Evolutionary conservation across 306 rosid species (phyloP).

Genomic region (Prunus fruticosa): DNA sequence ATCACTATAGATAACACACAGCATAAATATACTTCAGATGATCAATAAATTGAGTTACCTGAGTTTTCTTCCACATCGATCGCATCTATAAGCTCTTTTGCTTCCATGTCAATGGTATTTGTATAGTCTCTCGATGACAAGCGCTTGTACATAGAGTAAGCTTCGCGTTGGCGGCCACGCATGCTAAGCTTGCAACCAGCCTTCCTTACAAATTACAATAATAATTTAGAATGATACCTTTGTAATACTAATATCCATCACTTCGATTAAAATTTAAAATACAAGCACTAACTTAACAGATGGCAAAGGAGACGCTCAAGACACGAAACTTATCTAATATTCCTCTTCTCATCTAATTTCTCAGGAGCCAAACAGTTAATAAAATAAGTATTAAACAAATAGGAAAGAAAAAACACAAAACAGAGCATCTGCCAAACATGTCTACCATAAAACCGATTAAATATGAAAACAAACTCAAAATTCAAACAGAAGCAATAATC

Average conservation of each 20-base stretch:
- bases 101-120: conserved; percentile 28
- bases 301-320: not conserved
- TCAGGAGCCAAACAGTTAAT: not conserved
- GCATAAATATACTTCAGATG: conserved; percentile 15
- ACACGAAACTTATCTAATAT: not conserved
- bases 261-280: not conserved
- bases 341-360: not conserved
- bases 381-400: not conserved
- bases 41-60: conserved; percentile 42
- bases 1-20: too few relatives aligned
- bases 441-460: not conserved
- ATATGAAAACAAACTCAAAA: not conserved
- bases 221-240: conserved; percentile 5
- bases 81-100: conserved; percentile 48
- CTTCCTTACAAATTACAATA: conserved; percentile 23
- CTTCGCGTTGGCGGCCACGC: conserved; percentile 68
- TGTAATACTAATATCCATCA: not conserved
- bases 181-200: conserved; percentile 40
- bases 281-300: not conserved
- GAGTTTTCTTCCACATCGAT: conserved; percentile 64
- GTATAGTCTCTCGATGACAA: conserved; percentile 52
- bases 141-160: conserved; percentile 77
- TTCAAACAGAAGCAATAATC: not conserved
- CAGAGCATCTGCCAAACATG: not conserved
- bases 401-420: not conserved